Evolutionary conservation across 1,139 yeast genomes (phyloP).

Genomic region (Kazachstania sp.): DNA sequence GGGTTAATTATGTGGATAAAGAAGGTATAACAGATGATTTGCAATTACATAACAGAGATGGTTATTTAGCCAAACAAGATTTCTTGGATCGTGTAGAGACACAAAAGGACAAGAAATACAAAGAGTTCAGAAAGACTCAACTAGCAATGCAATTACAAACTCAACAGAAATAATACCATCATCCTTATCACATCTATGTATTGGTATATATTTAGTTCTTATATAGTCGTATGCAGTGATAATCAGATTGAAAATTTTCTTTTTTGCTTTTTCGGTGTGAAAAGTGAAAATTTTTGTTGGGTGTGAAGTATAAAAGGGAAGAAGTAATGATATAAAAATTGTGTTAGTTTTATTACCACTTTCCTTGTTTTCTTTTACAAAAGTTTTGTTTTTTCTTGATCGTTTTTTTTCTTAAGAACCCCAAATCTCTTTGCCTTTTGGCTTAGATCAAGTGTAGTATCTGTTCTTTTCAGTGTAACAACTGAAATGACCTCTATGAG

Average conservation of each 20-base stretch:
- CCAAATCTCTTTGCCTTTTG: conserved; percentile 98
- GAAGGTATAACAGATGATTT: conserved; percentile 79
- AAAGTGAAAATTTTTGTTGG: no score
- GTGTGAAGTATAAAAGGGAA: conserved; percentile 16
- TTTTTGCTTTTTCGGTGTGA: neutral
- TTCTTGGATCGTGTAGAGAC: conserved; percentile 71
- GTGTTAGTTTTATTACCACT: neutral
- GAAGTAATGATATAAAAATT: conserved; percentile 15
- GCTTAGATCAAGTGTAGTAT: conserved; percentile 99
- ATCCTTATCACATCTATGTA: neutral
- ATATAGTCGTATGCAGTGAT: conserved; percentile 1
- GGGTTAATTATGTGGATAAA: conserved; percentile 91
- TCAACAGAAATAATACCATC: conserved; percentile 6
- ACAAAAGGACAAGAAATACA: conserved; percentile 55
- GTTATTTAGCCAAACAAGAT: conserved; percentile 85
- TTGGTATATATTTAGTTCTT: no score
- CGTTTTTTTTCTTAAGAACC: conserved; percentile 23
- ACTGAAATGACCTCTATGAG: conserved; percentile 96
- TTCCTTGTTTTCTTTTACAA: neutral
- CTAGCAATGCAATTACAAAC: conserved; percentile 22
- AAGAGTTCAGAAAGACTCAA: conserved; percentile 42
- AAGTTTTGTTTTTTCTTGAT: conserved; percentile 17
- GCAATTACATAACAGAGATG: conserved; percentile 63
- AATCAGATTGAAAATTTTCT: neutral
- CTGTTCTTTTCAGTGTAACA: conserved; percentile 99